Conservation (phyloP, 2,329 filamentous ascomycete species). For the Aspergillus ustus region DNA sequence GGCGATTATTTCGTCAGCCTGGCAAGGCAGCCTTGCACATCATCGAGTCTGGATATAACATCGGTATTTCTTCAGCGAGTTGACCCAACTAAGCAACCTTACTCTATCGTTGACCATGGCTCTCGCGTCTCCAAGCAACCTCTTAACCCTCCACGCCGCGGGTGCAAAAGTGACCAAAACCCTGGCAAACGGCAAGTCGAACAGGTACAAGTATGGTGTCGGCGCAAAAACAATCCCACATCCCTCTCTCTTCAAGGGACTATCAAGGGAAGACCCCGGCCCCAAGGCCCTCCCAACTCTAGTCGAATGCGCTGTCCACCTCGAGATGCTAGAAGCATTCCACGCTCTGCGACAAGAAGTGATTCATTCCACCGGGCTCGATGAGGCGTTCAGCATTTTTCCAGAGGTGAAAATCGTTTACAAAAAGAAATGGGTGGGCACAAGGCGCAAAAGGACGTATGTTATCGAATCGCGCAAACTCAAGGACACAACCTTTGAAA, state of each 20-base stretch:
- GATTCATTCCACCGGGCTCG: conserved; percentile 15
- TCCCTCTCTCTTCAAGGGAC: not conserved
- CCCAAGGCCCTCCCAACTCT: conserved; percentile 8
- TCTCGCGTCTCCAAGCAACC: conserved; percentile 5
- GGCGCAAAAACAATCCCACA: not conserved
- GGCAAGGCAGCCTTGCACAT: not conserved
- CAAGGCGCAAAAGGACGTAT: not conserved
- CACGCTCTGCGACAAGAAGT: conserved; percentile 14
- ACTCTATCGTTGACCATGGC: not conserved
- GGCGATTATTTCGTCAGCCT: not conserved
- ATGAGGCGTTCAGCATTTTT: conserved; percentile 11
- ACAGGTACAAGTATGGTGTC: not conserved
- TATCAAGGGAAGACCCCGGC: not conserved
- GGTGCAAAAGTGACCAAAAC: not conserved
- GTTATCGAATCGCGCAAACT: not conserved
- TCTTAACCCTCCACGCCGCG: not conserved
- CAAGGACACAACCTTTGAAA: not conserved
- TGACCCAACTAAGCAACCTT: not conserved
- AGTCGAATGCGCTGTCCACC: conserved; percentile 22
- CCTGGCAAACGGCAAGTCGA: not conserved
- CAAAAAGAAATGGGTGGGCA: not conserved
- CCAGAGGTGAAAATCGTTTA: not conserved
- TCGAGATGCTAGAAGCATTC: conserved; percentile 24
- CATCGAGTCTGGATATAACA: not conserved
- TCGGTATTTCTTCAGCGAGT: too few species aligned